Percentiles rank a stretch among this genome's conserved stretches.
Evolutionary conservation across 2,329 filamentous ascomycete genomes (phyloP).

Genomic region (Westerdykella aurantiaca): DNA sequence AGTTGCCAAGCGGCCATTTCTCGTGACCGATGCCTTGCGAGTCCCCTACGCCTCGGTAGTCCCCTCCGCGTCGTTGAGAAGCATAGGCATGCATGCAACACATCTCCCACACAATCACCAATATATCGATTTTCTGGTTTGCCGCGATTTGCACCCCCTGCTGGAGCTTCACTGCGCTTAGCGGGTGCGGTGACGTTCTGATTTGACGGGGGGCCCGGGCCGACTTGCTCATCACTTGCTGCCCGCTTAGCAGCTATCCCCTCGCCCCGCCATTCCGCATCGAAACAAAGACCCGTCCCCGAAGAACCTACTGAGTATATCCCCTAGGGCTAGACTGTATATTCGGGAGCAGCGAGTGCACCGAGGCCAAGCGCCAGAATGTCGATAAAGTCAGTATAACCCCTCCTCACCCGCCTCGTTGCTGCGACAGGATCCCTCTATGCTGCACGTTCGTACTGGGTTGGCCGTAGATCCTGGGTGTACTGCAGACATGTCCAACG

Average conservation of each 20-base stretch:
- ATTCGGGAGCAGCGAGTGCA: not conserved
- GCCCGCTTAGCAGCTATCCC: conserved; percentile 17
- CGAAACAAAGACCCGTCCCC: conserved; percentile 2
- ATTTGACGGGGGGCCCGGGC: conserved; percentile 15
- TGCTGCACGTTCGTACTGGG: conserved; percentile 8
- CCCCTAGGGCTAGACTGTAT: not conserved
- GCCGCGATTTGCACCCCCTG: conserved; percentile 9
- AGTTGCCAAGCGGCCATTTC: too few relatives aligned
- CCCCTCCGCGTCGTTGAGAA: too few relatives aligned
- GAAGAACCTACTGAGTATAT: not conserved
- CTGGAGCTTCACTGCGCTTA: conserved; percentile 6
- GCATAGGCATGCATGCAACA: too few relatives aligned
- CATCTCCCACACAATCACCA: too few relatives aligned
- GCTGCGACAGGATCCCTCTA: conserved; percentile 7
- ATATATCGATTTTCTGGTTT: not conserved
- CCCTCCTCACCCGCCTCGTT: conserved; percentile 4
- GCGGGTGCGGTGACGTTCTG: conserved; percentile 10
- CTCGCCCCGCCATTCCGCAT: conserved; percentile 10
- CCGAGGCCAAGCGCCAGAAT: conserved; percentile 6
- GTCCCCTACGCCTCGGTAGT: too few relatives aligned
- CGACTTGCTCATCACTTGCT: conserved; percentile 1
- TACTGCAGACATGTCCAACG: conserved; percentile 17
- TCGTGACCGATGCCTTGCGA: too few relatives aligned
- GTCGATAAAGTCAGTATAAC: conserved; percentile 38
- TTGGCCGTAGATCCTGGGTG: not conserved